Percentiles rank a stretch among this genome's conserved stretches.
These are phyloP conservation scores for Candolleomyces aberdarensis DNA, from an alignment of 768 basidiomycete species.

Conservation along the genomic window DNA sequence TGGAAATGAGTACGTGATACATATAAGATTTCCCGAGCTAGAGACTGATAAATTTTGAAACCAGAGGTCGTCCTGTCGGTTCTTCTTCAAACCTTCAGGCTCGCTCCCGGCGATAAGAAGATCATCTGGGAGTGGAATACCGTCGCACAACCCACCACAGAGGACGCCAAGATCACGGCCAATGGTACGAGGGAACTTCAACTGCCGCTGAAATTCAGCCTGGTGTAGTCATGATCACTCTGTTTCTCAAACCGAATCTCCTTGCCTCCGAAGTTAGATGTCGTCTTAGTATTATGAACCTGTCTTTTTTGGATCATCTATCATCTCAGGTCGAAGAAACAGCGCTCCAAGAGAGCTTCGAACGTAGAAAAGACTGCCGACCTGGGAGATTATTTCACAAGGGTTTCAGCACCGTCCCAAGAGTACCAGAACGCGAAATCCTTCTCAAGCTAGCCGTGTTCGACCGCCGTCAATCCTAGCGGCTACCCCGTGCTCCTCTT, in stretches of 20 bases:
- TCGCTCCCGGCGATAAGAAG: conserved; percentile 13
- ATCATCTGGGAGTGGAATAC: conserved; percentile 13
- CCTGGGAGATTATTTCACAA: conserved; percentile 15
- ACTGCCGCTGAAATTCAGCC: conserved; percentile 1
- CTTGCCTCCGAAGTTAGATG: no score
- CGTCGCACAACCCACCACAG: conserved; percentile 11
- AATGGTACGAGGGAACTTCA: background rate
- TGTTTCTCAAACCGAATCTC: no score
- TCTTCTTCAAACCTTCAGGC: conserved; percentile 8
- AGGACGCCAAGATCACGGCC: background rate
- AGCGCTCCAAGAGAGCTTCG: no score
- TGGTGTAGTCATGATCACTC: no score
- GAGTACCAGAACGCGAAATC: conserved; percentile 43
- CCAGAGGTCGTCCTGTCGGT: conserved; percentile 12
- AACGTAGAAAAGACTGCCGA: background rate
- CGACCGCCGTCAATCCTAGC: conserved; percentile 28
- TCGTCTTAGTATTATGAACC: no score
- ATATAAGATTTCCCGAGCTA: background rate
- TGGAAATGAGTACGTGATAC: conserved; percentile 42
- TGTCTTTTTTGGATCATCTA: no score
- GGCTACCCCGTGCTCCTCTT: conserved; percentile 32
- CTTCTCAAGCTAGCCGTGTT: conserved; percentile 41
- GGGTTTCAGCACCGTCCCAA: conserved; percentile 37
- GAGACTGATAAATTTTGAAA: background rate
- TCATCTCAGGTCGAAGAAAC: no score